Evolutionary conservation across 2,329 filamentous ascomycete species (phyloP).

Genomic region (Rutstroemia sydowiana): DNA sequence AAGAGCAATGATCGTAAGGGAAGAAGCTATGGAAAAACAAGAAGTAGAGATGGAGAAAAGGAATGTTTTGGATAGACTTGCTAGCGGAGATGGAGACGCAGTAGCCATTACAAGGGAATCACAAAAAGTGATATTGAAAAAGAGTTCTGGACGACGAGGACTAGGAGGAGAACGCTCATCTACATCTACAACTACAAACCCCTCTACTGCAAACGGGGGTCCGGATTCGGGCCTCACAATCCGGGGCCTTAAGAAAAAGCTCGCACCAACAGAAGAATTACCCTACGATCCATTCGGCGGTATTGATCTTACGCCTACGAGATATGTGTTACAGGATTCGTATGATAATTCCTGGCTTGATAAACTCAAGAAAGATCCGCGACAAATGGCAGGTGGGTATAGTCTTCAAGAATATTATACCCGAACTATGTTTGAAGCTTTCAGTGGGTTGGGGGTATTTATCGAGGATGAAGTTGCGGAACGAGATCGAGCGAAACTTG

Average conservation of each 20-base stretch:
- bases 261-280: conserved; percentile 55
- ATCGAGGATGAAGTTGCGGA: conserved; percentile 58
- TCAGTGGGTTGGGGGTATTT: conserved; percentile 81
- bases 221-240: conserved; percentile 48
- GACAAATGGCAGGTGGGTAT: conserved; percentile 73
- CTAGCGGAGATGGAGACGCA: conserved; percentile 53
- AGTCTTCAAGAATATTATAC: conserved; percentile 74
- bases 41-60: conserved; percentile 57
- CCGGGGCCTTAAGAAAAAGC: conserved; percentile 67
- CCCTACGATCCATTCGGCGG: conserved; percentile 88
- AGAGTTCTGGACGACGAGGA: conserved; percentile 52
- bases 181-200: no score
- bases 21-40: conserved; percentile 63
- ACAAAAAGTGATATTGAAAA: conserved; percentile 60
- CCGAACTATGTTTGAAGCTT: conserved; percentile 78
- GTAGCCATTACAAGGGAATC: conserved; percentile 48
- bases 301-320: conserved; percentile 57
- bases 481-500: conserved; percentile 27
- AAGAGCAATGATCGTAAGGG: conserved; percentile 54
- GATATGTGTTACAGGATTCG: conserved; percentile 60
- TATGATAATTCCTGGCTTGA: conserved; percentile 75
- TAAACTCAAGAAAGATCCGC: conserved; percentile 54
- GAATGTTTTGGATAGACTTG: conserved; percentile 63
- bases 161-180: conserved; percentile 28
- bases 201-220: conserved; percentile 17